phyloP scores from a whole-genome alignment of 1,284 basidiomycete genomes.

The Trichosporon inkin region DNA sequence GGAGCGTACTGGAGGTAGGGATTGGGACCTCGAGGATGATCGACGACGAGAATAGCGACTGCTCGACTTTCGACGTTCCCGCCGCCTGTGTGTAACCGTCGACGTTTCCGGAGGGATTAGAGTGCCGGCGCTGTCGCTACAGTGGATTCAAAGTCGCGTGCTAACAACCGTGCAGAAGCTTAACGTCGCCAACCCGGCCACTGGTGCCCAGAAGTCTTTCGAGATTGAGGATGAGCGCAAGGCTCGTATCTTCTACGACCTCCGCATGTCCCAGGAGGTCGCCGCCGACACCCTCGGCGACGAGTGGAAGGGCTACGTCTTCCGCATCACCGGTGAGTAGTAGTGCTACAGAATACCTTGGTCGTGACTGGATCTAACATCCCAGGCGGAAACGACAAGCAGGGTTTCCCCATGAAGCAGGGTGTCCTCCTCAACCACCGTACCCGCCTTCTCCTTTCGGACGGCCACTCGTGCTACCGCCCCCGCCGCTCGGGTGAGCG shows the following conservation, averaged over 20 bases:
- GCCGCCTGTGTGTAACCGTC: neutral
- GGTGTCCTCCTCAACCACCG: slow-evolving; percentile 93
- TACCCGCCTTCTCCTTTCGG: slow-evolving; percentile 87
- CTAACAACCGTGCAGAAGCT: slow-evolving; percentile 68
- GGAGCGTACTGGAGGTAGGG: no score
- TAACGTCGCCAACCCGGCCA: slow-evolving; percentile 95
- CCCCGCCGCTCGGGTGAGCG: slow-evolving; percentile 88
- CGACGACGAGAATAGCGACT: no score
- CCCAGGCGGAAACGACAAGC: slow-evolving; percentile 51
- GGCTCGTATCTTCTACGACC: slow-evolving; percentile 92
- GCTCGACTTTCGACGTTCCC: neutral
- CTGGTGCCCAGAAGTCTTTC: slow-evolving; percentile 94
- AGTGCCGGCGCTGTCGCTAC: no score
- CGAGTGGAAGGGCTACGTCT: slow-evolving; percentile 95
- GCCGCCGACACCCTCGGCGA: slow-evolving; percentile 80
- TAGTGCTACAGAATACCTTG: neutral
- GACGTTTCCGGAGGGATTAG: neutral
- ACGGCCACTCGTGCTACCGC: slow-evolving; percentile 98
- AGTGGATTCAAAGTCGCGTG: neutral
- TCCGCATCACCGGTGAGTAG: slow-evolving; percentile 82
- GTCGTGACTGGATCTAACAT: slow-evolving; percentile 8
- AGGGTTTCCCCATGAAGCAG: slow-evolving; percentile 76
- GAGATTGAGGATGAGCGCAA: slow-evolving; percentile 90
- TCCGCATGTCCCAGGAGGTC: slow-evolving; percentile 94
- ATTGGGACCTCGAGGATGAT: no score